Evolutionary conservation across 202 grass and related monocot genomes (phyloP).

Genomic region (Dendrocalamus latiflorus): DNA sequence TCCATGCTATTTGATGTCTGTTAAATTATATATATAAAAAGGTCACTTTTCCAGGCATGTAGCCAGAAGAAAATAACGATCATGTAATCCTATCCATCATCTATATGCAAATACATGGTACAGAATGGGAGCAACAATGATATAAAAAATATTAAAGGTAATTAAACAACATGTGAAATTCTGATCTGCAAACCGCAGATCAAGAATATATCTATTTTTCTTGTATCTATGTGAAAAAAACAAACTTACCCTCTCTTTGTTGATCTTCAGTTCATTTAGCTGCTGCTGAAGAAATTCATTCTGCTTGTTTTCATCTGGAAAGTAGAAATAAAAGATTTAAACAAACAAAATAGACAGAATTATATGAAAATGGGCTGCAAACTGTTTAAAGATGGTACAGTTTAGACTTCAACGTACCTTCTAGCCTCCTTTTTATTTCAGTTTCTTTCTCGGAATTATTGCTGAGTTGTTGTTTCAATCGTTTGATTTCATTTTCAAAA

Average conservation of each 20-base stretch:
- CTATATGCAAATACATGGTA: neutral
- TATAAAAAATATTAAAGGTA: neutral
- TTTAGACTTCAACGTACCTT: conserved; percentile 45
- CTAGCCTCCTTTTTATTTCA: conserved; percentile 50
- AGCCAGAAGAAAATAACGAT: conserved; percentile 12
- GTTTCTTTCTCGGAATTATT: conserved; percentile 46
- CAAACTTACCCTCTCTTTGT: conserved; percentile 61
- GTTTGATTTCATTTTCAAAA: conserved; percentile 76
- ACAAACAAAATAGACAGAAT: conserved; percentile 6
- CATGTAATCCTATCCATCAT: neutral
- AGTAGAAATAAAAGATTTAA: conserved; percentile 20
- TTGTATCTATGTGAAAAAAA: neutral
- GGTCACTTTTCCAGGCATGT: neutral
- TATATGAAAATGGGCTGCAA: no score
- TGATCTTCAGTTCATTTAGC: conserved; percentile 62
- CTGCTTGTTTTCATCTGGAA: conserved; percentile 68
- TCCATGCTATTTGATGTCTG: conserved; percentile 55
- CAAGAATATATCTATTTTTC: neutral
- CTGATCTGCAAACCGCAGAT: neutral
- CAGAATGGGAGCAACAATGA: no score
- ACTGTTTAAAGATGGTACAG: conserved; percentile 18
- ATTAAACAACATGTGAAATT: neutral
- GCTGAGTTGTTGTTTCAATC: conserved; percentile 53
- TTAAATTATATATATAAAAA: neutral
- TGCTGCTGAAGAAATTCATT: conserved; percentile 58